Base-by-base conservation (phyloP, 2,329 filamentous ascomycete genomes). In the Paracoccidioides lutzii region DNA sequence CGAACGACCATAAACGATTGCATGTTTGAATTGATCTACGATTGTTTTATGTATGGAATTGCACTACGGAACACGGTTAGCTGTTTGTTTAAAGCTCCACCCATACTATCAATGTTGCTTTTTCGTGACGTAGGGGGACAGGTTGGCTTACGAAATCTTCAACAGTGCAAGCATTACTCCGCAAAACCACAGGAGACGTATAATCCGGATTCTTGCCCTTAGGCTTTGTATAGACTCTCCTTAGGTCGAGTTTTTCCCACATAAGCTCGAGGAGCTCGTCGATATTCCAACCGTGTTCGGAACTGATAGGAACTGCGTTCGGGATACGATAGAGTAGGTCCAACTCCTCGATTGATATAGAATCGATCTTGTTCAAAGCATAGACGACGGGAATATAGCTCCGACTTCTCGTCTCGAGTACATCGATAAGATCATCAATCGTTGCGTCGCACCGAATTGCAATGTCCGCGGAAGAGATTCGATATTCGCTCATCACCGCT, bases 311-410 rank as follows among this genome's bases (percentile, higher is more conserved):
- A 58, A 93, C 93, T 12, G 93, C 90, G 69, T 97, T 95, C 51
- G 93, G 93, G 62, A 98, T 98, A 44, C 91, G 85, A 75, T 98
- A 97, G 33, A 98, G 79, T 59, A 98, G 76, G 73, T 98, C 93
- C 59, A 98, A 79, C 73, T 98, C 93, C 73, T 98, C 91, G 64
- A 98, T 97, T 53, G 88, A 91, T 70, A 98, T 97, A 55, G 90
- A 83, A 73, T 98, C 93, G 64, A 98, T 98, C 78, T 98, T 98
- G 81, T 98, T 98, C 65, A 98, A 80, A 44, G 94, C 93, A 75
- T 98, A 98, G 55, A 98, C 88, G 61, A 97, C 93, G n/a, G 93
- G 93, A 62, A 98, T 97, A 71, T 98, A 98, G 69, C 88, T 90
- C 72, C 93, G 82, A 69, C 86, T 89, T 78, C 88, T 95, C 49